Base-by-base conservation (phyloP, 1,139 yeast genomes). In the Geotrichum bryndzae region DNA sequence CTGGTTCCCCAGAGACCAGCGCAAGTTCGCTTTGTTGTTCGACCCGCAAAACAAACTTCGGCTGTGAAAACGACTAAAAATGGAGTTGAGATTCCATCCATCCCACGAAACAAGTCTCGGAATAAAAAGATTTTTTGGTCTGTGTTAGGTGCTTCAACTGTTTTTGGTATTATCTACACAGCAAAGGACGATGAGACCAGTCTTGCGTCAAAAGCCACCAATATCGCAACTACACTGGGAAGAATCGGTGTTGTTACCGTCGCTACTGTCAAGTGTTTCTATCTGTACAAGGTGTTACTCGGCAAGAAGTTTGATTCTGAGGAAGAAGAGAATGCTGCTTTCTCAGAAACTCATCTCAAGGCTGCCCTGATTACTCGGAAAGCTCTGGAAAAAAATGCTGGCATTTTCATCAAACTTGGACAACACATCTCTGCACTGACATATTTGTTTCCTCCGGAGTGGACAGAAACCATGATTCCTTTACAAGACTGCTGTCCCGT, bases 391-490 rank as follows among this genome's bases (percentile, higher is more conserved):
- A 80, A 79, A 46, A 94, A 94, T 70, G 97, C 97, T 18, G 99
- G 99, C 2, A 82, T 94, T 7, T 94, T 87, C 74, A 94, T 94
- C 73, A 95, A 95, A 73, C 78, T 94, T 55, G 99, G 99, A 7
- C 99, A 94, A 72, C 99, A 94, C 73, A 79, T 94, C 23, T 84
- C 94, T 45, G 98, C 98, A 0, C 81, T 94, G 81, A 90, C 97
- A 0, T 95, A 94, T 74, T 77, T 94, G 46, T 78, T 94, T 63
- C 99, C 99, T 0, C 80, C 77, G 13, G 97, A 95, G 75, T 94
- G 99, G 99, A 92, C 98, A 0, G 84, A 84, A 23, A 88, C 98
- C 0, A 94, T 94, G 97, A 81, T 87, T 51, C 97, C 97, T 0
- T 77, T 95, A 60, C 98, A 94, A 71, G 96, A 92, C 70, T 82